Percentiles rank a stretch among this genome's conserved stretches.
These are phyloP conservation scores for Datura wrightii DNA, from an alignment of 257 asterid species.

Conservation along the genomic window DNA sequence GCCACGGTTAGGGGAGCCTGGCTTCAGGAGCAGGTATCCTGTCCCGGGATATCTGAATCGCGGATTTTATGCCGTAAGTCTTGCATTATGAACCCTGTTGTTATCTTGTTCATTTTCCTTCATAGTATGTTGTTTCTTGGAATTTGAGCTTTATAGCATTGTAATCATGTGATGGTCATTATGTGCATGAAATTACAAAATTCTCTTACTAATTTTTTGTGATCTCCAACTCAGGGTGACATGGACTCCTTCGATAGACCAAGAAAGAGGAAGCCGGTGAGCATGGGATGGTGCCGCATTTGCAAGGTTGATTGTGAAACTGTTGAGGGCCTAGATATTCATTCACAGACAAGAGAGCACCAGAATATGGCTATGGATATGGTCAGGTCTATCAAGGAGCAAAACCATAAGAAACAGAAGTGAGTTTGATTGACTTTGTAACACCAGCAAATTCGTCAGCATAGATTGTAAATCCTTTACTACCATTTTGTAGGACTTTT, in stretches of 20 bases:
- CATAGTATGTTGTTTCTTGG: neutral
- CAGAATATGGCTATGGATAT: slow-evolving; percentile 83
- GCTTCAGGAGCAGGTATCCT: slow-evolving; percentile 63
- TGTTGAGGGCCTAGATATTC: slow-evolving; percentile 80
- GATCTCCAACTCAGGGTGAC: slow-evolving; percentile 55
- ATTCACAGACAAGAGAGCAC: slow-evolving; percentile 90
- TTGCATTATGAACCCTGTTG: slow-evolving; percentile 19
- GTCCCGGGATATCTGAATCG: slow-evolving; percentile 57
- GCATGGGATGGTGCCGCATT: slow-evolving; percentile 89
- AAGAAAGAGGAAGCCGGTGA: slow-evolving; percentile 67
- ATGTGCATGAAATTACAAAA: neutral
- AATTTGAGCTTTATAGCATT: slow-evolving; percentile 1
- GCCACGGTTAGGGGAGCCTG: slow-evolving; percentile 67
- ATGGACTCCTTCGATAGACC: slow-evolving; percentile 60
- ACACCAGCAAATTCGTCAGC: slow-evolving; percentile 21
- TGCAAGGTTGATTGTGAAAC: slow-evolving; percentile 87
- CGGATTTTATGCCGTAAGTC: slow-evolving; percentile 59
- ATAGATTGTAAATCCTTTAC: slow-evolving; percentile 37
- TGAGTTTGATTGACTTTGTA: slow-evolving; percentile 39
- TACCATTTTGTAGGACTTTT: slow-evolving; percentile 51
- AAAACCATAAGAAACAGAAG: slow-evolving; percentile 67
- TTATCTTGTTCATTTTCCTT: slow-evolving; percentile 10
- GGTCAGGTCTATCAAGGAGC: slow-evolving; percentile 73
- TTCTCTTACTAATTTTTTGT: slow-evolving; percentile 10
- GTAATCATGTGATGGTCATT: neutral